A percentile compares a stretch with the other conserved stretches of the same genome.
These are phyloP conservation scores for Cercospora nicotianae DNA, from an alignment of 2,329 filamentous ascomycete species.

Conservation along the genomic window DNA sequence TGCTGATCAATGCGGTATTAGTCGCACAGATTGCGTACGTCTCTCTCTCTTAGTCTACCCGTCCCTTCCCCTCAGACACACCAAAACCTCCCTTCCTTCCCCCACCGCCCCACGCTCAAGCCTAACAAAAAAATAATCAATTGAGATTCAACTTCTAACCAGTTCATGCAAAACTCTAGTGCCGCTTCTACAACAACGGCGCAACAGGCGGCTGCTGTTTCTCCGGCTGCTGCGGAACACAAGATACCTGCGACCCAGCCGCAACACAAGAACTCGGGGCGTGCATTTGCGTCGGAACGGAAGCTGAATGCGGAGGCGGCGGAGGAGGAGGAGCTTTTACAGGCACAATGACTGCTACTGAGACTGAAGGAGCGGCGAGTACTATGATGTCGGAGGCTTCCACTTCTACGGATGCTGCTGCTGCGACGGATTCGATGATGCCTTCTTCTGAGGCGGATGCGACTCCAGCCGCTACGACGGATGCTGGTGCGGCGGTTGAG, in stretches of 20 bases:
- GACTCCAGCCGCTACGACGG: neutral
- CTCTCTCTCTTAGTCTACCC: neutral
- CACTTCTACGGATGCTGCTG: neutral
- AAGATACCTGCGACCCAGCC: neutral
- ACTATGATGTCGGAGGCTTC: neutral
- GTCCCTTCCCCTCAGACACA: neutral
- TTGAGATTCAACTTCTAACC: neutral
- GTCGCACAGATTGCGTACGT: neutral
- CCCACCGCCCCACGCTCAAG: neutral
- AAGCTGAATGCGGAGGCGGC: neutral
- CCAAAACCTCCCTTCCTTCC: neutral
- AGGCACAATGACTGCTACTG: neutral
- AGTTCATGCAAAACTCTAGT: neutral
- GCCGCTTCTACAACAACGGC: neutral
- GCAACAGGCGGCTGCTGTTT: neutral
- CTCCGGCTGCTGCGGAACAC: neutral
- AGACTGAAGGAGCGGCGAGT: neutral
- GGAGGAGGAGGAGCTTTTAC: neutral
- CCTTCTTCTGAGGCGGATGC: neutral
- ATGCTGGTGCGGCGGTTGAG: neutral
- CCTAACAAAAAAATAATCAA: too few species aligned
- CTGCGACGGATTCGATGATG: neutral
- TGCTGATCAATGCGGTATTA: neutral
- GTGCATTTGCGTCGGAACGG: neutral
- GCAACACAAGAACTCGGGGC: neutral